These are phyloP conservation scores for Aureobasidium sp. DNA, from an alignment of 2,329 filamentous ascomycete species.

Conservation along the genomic window DNA sequence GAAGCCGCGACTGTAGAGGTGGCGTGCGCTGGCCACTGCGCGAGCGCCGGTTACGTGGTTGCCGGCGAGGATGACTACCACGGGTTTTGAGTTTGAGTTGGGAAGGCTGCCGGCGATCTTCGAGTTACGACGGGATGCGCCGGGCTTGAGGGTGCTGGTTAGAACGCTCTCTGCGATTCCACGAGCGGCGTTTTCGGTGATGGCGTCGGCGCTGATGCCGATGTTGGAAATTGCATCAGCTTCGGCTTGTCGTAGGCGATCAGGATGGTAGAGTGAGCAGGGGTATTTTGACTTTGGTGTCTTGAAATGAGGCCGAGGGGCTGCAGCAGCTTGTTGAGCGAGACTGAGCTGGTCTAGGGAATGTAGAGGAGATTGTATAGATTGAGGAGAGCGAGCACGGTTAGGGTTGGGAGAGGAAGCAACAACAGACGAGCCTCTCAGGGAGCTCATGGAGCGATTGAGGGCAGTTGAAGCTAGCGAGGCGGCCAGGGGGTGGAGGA, in stretches of 20 bases:
- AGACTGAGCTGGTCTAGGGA: conserved; percentile 12
- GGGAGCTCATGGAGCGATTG: conserved; percentile 27
- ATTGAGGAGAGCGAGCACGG: conserved; percentile 24
- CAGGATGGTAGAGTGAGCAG: conserved; percentile 48
- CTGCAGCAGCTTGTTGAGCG: conserved; percentile 17
- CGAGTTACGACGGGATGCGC: conserved; percentile 20
- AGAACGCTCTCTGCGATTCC: conserved; percentile 80
- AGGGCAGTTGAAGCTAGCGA: conserved; percentile 23
- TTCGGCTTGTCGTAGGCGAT: conserved; percentile 82
- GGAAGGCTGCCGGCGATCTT: conserved; percentile 46
- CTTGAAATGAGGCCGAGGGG: conserved; percentile 32
- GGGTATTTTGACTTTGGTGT: conserved; percentile 45
- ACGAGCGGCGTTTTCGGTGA: conserved; percentile 83
- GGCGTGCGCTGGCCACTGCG: conserved; percentile 75
- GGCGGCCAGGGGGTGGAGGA: conserved; percentile 23
- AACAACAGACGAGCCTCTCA: conserved; percentile 22
- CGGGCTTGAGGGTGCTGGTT: conserved; percentile 19
- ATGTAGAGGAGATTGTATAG: conserved; percentile 18
- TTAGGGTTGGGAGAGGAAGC: conserved; percentile 23
- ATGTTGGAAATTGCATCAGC: conserved; percentile 82
- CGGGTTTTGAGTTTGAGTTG: conserved; percentile 41
- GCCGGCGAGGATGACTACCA: conserved; percentile 76
- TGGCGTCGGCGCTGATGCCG: conserved; percentile 78
- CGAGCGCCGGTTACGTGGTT: conserved; percentile 85
- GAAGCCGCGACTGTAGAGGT: conserved; percentile 74